Base-by-base conservation (phyloP, 1,284 basidiomycete genomes). In the Irpex rosettiformis region DNA sequence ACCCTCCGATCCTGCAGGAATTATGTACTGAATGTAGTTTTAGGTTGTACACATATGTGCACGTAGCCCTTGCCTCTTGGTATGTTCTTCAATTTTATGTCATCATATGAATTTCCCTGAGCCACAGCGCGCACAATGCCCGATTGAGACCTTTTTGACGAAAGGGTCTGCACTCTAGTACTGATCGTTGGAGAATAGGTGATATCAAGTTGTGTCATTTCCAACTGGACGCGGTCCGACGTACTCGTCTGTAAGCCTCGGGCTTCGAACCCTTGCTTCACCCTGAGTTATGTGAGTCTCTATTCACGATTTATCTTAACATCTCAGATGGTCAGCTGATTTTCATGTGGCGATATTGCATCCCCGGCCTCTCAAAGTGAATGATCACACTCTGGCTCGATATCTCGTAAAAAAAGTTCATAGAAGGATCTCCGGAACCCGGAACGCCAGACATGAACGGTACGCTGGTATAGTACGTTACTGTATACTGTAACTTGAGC, bases 11-110 rank as follows among this genome's bases (percentile, higher is more conserved):
- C 55, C 37, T 37, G 33, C 10, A 37, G 42, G 33, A 27, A 37
- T 51, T 57, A 33, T 54, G 51, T 58, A 30, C 30, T 13, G 22
- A 40, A 18, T 59, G 58, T 60, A 60, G 16, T 16, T 16, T 11
- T 37, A 37, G 33, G 33, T 42, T 52, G 27, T 52, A 52, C 30
- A 21, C 13, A n/a, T 57, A 55, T 60, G 53, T 30, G 51, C 49
- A 54, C 56, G 49, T 52, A 18, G n/a, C 10, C 40, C 33, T 29
- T 51, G 48, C 4, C 21, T 25, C 21, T 57, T 28, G 56, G 56
- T 57, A 52, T 52, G 56, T 57, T 21, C 21, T 37, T 51, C 49
- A 4, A 42, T 30, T 29, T 30, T 21, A 52, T 57, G 48, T 52
- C 40, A 57, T 33, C 18, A 27, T 57, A 57, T 57, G 47, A 33